phyloP scores from a whole-genome alignment of 2,329 filamentous ascomycete genomes.

The Fusarium vanettenii region DNA sequence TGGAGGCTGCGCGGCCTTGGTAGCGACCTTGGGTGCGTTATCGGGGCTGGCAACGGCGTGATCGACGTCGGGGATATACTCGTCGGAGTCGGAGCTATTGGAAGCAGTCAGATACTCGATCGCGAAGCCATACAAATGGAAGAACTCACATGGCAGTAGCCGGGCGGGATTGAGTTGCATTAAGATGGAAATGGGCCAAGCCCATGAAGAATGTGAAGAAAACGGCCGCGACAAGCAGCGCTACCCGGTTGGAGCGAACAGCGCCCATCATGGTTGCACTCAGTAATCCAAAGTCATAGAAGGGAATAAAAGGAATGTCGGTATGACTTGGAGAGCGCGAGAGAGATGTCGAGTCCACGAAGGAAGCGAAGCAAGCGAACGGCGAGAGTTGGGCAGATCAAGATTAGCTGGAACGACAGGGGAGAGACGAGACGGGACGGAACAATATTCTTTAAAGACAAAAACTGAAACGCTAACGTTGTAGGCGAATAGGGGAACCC shows the following conservation, averaged over 20 bases:
- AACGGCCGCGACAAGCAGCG: constrained; percentile 8
- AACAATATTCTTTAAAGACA: background rate
- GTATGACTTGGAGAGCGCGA: background rate
- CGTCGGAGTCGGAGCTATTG: background rate
- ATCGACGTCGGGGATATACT: background rate
- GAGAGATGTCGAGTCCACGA: background rate
- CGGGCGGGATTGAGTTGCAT: background rate
- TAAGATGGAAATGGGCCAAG: constrained; percentile 13
- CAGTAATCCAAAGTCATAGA: constrained; percentile 1
- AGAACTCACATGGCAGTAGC: background rate
- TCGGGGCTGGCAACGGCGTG: background rate
- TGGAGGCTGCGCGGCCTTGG: background rate
- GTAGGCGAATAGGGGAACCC: background rate
- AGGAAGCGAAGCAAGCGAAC: background rate
- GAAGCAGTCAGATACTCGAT: background rate
- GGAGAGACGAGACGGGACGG: background rate
- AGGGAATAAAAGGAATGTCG: background rate
- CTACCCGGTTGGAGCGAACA: constrained; percentile 18
- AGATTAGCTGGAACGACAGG: background rate
- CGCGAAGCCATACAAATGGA: background rate
- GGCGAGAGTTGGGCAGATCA: background rate
- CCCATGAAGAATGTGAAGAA: constrained; percentile 24
- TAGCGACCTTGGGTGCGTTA: background rate
- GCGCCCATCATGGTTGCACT: constrained; percentile 6
- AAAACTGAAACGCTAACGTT: background rate